A percentile compares a stretch with the other conserved stretches of the same genome.
phyloP scores from a whole-genome alignment of 2,329 filamentous ascomycete genomes.

The Metarhizium anisopliae region DNA sequence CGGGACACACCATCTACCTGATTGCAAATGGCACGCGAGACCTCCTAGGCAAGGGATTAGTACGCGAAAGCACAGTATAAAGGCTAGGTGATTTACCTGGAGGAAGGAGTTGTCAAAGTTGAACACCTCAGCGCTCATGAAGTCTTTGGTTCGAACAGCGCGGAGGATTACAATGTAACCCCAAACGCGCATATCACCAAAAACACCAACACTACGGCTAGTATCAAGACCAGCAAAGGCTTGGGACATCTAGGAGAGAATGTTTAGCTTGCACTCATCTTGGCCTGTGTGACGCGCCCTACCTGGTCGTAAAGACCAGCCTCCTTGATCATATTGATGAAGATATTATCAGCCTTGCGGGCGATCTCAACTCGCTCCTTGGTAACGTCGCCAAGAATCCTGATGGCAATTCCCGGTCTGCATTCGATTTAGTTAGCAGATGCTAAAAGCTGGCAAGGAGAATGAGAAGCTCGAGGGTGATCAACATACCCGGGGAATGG shows the following conservation, averaged over 20 bases:
- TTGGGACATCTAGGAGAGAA: conserved; percentile 14
- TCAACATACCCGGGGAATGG: conserved; percentile 4
- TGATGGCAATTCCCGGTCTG: conserved; percentile 52
- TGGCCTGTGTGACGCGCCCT: no score
- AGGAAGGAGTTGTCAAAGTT: conserved; percentile 35
- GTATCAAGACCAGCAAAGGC: conserved; percentile 18
- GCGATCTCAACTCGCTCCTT: conserved; percentile 70
- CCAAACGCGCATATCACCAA: conserved; percentile 20
- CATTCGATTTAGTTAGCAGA: no score
- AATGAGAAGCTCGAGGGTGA: no score
- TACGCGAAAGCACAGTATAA: no score
- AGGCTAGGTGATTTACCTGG: no score
- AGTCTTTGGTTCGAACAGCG: conserved; percentile 6
- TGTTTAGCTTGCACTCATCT: neutral
- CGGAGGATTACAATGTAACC: conserved; percentile 6
- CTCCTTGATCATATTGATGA: conserved; percentile 64
- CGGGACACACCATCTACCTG: no score
- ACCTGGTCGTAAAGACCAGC: conserved; percentile 62
- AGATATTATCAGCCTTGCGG: conserved; percentile 68
- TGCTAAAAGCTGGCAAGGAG: no score
- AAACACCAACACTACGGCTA: conserved; percentile 12
- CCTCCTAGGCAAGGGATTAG: no score
- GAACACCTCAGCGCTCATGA: conserved; percentile 61
- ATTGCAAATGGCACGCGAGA: no score
- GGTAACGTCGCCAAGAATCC: conserved; percentile 79